Percentiles rank a stretch among this genome's conserved stretches.
These are phyloP conservation scores for Astragalus glycyphyllos DNA, from an alignment of 306 rosid species.

Conservation along the genomic window DNA sequence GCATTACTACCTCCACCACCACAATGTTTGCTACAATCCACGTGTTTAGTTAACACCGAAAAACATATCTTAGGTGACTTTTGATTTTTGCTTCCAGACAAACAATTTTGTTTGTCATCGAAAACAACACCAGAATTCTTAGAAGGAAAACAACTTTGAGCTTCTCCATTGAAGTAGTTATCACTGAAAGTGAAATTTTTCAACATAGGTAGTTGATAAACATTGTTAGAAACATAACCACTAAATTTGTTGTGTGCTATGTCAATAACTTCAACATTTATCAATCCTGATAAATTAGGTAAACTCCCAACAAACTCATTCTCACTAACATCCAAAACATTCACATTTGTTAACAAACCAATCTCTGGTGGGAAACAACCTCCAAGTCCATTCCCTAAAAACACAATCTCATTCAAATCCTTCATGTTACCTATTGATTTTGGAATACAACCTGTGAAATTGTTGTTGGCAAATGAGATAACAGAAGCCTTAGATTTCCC, in stretches of 20 bases:
- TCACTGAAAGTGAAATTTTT: slow-evolving; percentile 54
- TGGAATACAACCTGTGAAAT: slow-evolving; percentile 75
- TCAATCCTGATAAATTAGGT: slow-evolving; percentile 49
- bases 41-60: slow-evolving; percentile 46
- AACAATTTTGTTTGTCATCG: slow-evolving; percentile 57
- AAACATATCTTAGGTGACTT: slow-evolving; percentile 52
- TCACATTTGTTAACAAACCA: slow-evolving; percentile 48
- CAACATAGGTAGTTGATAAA: slow-evolving; percentile 63
- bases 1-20: slow-evolving; percentile 34
- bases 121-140: neutral
- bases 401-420: slow-evolving; percentile 64
- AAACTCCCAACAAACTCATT: slow-evolving; percentile 63
- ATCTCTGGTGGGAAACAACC: slow-evolving; percentile 82
- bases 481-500: slow-evolving; percentile 70
- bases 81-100: slow-evolving; percentile 59
- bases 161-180: slow-evolving; percentile 66
- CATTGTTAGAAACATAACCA: slow-evolving; percentile 54
- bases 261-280: slow-evolving; percentile 55
- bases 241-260: slow-evolving; percentile 54
- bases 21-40: slow-evolving; percentile 67
- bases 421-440: slow-evolving; percentile 58
- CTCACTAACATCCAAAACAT: slow-evolving; percentile 52
- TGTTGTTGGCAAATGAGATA: slow-evolving; percentile 64
- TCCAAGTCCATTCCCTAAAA: slow-evolving; percentile 54
- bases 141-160: slow-evolving; percentile 49